A percentile compares a stretch with the other conserved stretches of the same genome.
These are phyloP conservation scores for Phytopythium delawarense DNA, from an alignment of 352 stramenopile species.

Conservation along the genomic window DNA sequence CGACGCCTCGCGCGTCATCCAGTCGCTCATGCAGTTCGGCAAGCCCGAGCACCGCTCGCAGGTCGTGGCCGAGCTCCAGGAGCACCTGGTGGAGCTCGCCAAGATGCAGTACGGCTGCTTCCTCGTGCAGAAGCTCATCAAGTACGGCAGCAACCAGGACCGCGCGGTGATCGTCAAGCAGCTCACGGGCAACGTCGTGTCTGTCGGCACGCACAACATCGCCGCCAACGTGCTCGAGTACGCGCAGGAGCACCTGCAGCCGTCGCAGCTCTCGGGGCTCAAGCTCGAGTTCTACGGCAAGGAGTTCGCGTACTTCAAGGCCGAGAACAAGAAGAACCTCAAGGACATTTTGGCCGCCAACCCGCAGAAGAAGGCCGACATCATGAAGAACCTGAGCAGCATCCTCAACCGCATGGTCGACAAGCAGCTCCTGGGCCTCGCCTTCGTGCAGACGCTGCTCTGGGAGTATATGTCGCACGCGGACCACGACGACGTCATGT, in stretches of 20 bases:
- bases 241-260: constrained; percentile 82
- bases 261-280: constrained; percentile 79
- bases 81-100: constrained; percentile 89
- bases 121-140: constrained; percentile 96
- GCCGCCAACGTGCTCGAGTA: constrained; percentile 92
- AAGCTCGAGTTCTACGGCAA: constrained; percentile 90
- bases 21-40: constrained; percentile 94
- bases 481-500: constrained; percentile 71
- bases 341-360: constrained; percentile 64
- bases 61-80: constrained; percentile 89
- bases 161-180: constrained; percentile 84
- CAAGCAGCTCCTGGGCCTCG: constrained; percentile 85
- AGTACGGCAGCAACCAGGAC: constrained; percentile 88
- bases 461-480: constrained; percentile 89
- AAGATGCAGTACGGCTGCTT: constrained; percentile 98
- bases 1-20: constrained; percentile 94
- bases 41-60: constrained; percentile 82
- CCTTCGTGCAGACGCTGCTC: constrained; percentile 86
- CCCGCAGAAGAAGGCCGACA: constrained; percentile 63
- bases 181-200: constrained; percentile 91
- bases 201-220: constrained; percentile 94
- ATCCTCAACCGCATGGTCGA: constrained; percentile 86
- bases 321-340: constrained; percentile 82
- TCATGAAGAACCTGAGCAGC: constrained; percentile 61
- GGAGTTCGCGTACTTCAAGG: constrained; percentile 86